Evolutionary conservation across 1,139 yeast species (phyloP).

Genomic region (Sugiyamaella japonica): DNA sequence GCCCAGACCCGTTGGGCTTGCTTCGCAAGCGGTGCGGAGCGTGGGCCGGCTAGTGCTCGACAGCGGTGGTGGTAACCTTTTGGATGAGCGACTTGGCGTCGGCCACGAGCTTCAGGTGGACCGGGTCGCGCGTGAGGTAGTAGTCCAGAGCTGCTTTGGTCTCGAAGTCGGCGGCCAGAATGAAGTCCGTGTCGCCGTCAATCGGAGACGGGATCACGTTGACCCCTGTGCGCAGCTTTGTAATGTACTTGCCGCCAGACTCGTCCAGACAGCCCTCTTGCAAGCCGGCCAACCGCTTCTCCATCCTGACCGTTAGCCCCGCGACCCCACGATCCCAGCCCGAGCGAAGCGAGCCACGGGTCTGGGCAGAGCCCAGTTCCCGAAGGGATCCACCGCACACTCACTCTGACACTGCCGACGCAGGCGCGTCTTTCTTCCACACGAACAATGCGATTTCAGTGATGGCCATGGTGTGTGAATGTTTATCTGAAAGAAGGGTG

Average conservation of each 20-base stretch:
- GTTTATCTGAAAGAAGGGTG: no score
- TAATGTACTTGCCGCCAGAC: slow-evolving; percentile 7
- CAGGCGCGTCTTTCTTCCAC: slow-evolving; percentile 9
- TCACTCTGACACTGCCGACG: slow-evolving; percentile 3
- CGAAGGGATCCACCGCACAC: neutral
- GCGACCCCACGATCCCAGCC: no score
- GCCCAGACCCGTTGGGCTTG: neutral
- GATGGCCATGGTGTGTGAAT: slow-evolving; percentile 35
- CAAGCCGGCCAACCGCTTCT: neutral
- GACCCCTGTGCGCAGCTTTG: slow-evolving; percentile 12
- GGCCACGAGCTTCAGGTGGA: slow-evolving; percentile 2
- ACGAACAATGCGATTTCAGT: slow-evolving; percentile 14
- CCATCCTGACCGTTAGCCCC: slow-evolving; percentile 2
- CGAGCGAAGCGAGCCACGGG: neutral
- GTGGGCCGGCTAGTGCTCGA: slow-evolving; percentile 1
- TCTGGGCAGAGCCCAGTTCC: neutral
- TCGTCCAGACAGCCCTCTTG: slow-evolving; percentile 11
- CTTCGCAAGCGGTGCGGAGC: neutral
- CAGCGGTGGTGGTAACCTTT: slow-evolving; percentile 11
- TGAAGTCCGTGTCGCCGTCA: slow-evolving; percentile 12
- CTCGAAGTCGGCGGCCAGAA: slow-evolving; percentile 12
- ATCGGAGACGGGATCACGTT: slow-evolving; percentile 15
- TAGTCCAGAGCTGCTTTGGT: slow-evolving; percentile 7
- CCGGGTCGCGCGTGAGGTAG: slow-evolving; percentile 11
- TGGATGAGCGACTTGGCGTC: neutral